phyloP scores from a whole-genome alignment of 495 filamentous ascomycete species.

The Xylaria castorea region DNA sequence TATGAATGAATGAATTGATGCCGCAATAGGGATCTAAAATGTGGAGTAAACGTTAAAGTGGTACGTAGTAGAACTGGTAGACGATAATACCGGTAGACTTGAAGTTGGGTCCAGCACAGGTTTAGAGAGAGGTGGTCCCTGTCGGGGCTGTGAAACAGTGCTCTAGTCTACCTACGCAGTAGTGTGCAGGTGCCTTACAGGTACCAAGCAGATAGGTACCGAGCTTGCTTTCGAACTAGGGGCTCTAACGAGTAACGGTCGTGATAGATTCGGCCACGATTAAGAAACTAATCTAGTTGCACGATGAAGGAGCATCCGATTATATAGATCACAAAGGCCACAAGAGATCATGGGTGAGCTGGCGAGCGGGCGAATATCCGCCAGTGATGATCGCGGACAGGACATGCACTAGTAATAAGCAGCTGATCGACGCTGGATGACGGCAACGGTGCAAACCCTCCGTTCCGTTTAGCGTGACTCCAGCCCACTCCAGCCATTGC shows the following conservation, averaged over 20 bases:
- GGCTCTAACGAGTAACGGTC: not conserved
- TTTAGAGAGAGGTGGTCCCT: not conserved
- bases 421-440: conserved; percentile 15
- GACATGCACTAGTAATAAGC: not conserved
- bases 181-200: not conserved
- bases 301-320: not conserved
- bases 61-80: not conserved
- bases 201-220: not conserved
- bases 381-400: not conserved
- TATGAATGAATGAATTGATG: conserved; percentile 3
- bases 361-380: not conserved
- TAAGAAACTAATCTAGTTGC: not conserved
- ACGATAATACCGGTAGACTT: not conserved
- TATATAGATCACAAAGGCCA: not conserved
- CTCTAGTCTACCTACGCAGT: no score
- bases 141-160: not conserved
- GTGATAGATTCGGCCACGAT: not conserved
- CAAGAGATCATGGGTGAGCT: conserved; percentile 3
- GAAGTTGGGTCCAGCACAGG: not conserved
- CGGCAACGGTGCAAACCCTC: not conserved
- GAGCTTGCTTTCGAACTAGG: not conserved
- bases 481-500: not conserved
- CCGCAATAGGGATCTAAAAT: not conserved
- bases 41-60: conserved; percentile 1
- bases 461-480: not conserved